phyloP scores from a whole-genome alignment of 345 rosid species.

The Aquilaria malaccensis region DNA sequence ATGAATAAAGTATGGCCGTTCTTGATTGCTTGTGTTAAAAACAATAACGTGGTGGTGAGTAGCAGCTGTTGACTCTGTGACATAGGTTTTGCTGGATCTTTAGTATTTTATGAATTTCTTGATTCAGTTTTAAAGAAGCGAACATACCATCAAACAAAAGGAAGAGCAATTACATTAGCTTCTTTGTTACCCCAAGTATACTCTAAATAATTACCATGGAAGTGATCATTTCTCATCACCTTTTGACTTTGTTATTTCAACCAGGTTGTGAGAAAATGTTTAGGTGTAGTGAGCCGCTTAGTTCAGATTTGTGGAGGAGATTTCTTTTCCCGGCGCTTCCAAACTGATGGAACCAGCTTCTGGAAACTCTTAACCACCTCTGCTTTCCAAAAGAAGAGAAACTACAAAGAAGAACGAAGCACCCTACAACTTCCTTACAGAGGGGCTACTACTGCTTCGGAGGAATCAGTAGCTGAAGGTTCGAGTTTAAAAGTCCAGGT shows the following conservation, averaged over 20 bases:
- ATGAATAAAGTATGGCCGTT: slow-evolving; percentile 90
- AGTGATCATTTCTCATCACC: neutral
- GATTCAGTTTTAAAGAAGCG: no score
- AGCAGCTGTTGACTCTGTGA: neutral
- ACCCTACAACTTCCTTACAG: slow-evolving; percentile 77
- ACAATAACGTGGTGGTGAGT: slow-evolving; percentile 56
- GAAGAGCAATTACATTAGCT: neutral
- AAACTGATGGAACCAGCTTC: slow-evolving; percentile 57
- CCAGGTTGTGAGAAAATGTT: slow-evolving; percentile 66
- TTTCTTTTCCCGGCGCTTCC: slow-evolving; percentile 89
- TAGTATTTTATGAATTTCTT: neutral
- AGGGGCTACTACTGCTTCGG: slow-evolving; percentile 28
- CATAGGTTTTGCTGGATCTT: neutral
- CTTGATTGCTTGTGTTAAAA: slow-evolving; percentile 60
- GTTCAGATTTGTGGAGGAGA: slow-evolving; percentile 84
- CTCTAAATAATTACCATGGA: neutral
- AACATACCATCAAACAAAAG: no score
- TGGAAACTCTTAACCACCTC: slow-evolving; percentile 79
- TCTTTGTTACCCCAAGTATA: neutral
- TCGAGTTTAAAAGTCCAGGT: slow-evolving; percentile 76
- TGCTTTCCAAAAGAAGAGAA: slow-evolving; percentile 45
- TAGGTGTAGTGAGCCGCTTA: slow-evolving; percentile 41
- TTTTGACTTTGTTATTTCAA: slow-evolving; percentile 7
- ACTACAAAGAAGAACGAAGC: slow-evolving; percentile 36
- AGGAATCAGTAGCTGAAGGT: slow-evolving; percentile 54